These are phyloP conservation scores for Dendrocalamus latiflorus DNA, from an alignment of 202 grass and related monocot genomes.

Conservation along the genomic window DNA sequence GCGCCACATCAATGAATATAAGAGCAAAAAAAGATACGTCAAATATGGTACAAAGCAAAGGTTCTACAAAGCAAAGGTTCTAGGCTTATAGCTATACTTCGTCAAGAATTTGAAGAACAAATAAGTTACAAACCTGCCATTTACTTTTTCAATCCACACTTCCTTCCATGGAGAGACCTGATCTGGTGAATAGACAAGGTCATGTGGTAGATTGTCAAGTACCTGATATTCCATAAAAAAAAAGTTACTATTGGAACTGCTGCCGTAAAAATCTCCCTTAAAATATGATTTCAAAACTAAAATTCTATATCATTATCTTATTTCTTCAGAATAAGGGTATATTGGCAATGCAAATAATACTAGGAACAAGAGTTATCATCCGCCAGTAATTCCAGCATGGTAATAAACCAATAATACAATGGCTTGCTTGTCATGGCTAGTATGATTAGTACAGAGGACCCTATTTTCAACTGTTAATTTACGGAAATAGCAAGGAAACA, in stretches of 20 bases:
- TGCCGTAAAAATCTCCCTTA: neutral
- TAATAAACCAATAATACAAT: neutral
- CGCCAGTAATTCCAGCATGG: neutral
- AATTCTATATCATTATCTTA: neutral
- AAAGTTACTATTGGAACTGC: neutral
- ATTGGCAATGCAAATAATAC: neutral
- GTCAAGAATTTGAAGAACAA: constrained; percentile 2
- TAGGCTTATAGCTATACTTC: neutral
- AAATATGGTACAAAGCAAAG: neutral
- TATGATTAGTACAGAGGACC: neutral
- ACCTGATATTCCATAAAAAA: constrained; percentile 63
- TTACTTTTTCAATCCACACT: constrained; percentile 84
- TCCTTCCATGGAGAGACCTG: constrained; percentile 91
- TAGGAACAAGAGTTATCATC: neutral
- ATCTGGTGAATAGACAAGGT: constrained; percentile 89
- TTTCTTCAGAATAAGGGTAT: neutral
- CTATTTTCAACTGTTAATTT: neutral
- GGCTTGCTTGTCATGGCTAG: neutral
- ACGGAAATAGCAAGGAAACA: neutral
- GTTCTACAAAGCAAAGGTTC: neutral
- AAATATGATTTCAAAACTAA: neutral
- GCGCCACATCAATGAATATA: constrained; percentile 11
- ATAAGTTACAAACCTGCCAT: constrained; percentile 53
- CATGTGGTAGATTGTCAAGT: constrained; percentile 98
- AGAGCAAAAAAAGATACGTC: neutral